A percentile compares a stretch with the other conserved stretches of the same genome.
These are phyloP conservation scores for Alternaria burnsii DNA, from an alignment of 2,329 filamentous ascomycete species.

Conservation along the genomic window DNA sequence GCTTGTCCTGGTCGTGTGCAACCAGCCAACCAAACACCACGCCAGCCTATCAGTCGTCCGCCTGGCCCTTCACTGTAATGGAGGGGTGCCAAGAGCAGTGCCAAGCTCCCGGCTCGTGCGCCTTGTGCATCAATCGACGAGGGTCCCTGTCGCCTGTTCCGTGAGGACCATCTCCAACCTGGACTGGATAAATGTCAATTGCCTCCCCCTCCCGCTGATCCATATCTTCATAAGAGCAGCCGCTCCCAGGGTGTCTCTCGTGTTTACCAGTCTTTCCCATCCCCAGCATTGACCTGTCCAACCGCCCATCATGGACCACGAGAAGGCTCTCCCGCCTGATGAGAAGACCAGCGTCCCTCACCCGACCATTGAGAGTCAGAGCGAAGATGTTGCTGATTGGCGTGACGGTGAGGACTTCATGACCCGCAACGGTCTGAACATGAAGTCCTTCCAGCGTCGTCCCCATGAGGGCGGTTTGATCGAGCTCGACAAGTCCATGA, in stretches of 20 bases:
- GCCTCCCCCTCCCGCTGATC: constrained; percentile 37
- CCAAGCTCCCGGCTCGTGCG: constrained; percentile 34
- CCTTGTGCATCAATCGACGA: constrained; percentile 25
- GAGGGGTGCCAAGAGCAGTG: constrained; percentile 36
- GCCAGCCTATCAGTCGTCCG: constrained; percentile 28
- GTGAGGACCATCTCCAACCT: constrained; percentile 25
- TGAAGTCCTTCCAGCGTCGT: constrained; percentile 47
- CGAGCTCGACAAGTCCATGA: constrained; percentile 57
- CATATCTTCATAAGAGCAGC: constrained; percentile 28
- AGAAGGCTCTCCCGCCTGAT: constrained; percentile 35
- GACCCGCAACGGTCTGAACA: constrained; percentile 49
- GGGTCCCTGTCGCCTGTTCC: constrained; percentile 38
- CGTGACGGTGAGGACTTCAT: constrained; percentile 44
- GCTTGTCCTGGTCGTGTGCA: constrained; percentile 30
- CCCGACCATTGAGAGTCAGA: constrained; percentile 22
- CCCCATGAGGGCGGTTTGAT: constrained; percentile 31
- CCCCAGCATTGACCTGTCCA: constrained; percentile 20
- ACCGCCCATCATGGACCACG: constrained; percentile 38
- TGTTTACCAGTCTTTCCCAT: constrained; percentile 10
- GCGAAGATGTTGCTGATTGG: constrained; percentile 33
- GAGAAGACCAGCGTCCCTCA: constrained; percentile 38
- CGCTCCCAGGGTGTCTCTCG: constrained; percentile 21
- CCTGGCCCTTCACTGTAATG: constrained; percentile 19
- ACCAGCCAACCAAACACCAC: constrained; percentile 23
- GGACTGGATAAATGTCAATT: constrained; percentile 32